Base-by-base conservation (phyloP, 225 moss, liverwort and hornwort species). In the Polytrichum commune region DNA sequence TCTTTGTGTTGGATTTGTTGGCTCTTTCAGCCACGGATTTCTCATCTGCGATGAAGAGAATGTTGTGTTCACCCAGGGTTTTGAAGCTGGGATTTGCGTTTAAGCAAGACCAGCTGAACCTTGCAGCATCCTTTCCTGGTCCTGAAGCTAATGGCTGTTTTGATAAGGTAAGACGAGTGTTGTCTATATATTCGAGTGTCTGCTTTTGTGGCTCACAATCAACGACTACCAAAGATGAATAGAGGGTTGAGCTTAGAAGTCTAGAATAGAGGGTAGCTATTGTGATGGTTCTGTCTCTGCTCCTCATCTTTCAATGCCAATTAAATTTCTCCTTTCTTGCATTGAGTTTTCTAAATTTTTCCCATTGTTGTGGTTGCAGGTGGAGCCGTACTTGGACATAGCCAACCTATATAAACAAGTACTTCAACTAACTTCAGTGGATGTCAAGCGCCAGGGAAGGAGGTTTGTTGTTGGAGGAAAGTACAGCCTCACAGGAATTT, bases 51-150 rank as follows among this genome's bases (percentile, higher is more conserved):
- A 75, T 90, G 46, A 81, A 84, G 75, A 69, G 66, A 57, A 83
- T 77, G 62, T 60, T 90, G 10, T 79, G 73, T 3, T 78, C 83
- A 35, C 72, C 79, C 5, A 72, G 38, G 30, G 76, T 90, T 23
- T 64, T 86, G 9, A 90, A 90, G 80, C 83, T 90, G 55, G 89
- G 89, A 19, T 90, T 90, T 72, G 89, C 81, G 38, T 90, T 90
- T 57, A 90, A 78, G 24, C 86, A 86, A 55, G 89, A 90, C 69
- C 54, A 86, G 33, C 56, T 78, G 18, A 77, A 86, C 70, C 68
- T 90, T 66, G 80, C 77, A 6, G 65, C 83, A 54, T 81, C 86
- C 69, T 90, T 86, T 69, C 82, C 86, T 30, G 82, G 89, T 53
- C 81, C 84, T 33, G 83, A 86, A 20, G 60, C 81, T n/a, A 79